These are phyloP conservation scores for Phlebiopsis gigantea DNA, from an alignment of 768 basidiomycete species.

Conservation along the genomic window DNA sequence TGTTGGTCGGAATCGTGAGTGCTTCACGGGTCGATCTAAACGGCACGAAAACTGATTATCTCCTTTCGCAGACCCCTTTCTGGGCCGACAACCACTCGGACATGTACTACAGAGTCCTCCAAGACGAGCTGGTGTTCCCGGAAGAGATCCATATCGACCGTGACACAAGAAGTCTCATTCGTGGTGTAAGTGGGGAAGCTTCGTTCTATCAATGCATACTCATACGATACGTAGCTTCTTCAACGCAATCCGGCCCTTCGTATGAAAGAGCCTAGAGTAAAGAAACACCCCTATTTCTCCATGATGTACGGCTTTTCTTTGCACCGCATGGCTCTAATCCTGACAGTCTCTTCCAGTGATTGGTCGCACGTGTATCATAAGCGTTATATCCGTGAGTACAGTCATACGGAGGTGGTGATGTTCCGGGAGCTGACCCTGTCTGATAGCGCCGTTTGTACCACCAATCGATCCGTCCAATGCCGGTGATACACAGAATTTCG, in stretches of 20 bases:
- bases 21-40: constrained; percentile 12
- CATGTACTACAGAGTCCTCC: constrained; percentile 91
- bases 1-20: constrained; percentile 92
- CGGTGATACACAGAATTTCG: constrained; percentile 96
- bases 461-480: constrained; percentile 89
- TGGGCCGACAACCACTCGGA: constrained; percentile 91
- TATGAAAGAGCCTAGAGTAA: constrained; percentile 90
- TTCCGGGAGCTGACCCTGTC: constrained; percentile 4
- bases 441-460: constrained; percentile 83
- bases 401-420: constrained; percentile 1
- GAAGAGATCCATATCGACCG: constrained; percentile 91
- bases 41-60: constrained; percentile 9
- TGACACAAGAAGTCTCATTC: constrained; percentile 92
- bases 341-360: constrained; percentile 48
- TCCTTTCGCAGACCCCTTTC: constrained; percentile 67
- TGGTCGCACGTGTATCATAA: constrained; percentile 94
- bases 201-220: background rate
- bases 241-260: constrained; percentile 90
- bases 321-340: background rate
- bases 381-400: constrained; percentile 81
- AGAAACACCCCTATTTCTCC: constrained; percentile 91
- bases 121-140: constrained; percentile 86
- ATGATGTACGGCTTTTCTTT: constrained; percentile 63
- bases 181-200: constrained; percentile 60
- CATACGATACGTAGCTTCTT: constrained; percentile 52